Conservation (phyloP, 805 yeast species). For the Yarrowia sp. region DNA sequence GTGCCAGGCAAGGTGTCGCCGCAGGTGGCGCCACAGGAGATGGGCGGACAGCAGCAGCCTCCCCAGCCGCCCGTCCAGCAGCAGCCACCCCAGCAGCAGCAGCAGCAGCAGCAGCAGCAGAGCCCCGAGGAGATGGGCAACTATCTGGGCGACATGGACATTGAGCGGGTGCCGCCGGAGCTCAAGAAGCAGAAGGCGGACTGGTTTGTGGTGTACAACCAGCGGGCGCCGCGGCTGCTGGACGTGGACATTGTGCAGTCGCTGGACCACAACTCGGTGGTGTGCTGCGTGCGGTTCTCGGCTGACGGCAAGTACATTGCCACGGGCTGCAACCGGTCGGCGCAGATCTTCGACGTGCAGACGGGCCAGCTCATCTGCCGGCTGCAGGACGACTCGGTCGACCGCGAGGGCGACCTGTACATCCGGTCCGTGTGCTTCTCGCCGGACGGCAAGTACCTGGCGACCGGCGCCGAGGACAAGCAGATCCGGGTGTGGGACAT, state of each 20-base stretch:
- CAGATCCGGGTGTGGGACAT: constrained; percentile 94
- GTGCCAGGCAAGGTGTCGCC: constrained; percentile 24
- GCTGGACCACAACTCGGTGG: constrained; percentile 89
- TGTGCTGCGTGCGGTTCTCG: constrained; percentile 92
- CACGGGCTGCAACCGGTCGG: constrained; percentile 94
- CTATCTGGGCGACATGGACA: constrained; percentile 62
- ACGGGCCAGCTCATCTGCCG: constrained; percentile 87
- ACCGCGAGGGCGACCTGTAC: constrained; percentile 77
- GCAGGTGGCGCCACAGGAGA: constrained; percentile 19
- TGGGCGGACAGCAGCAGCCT: constrained; percentile 33
- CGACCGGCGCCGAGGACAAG: constrained; percentile 82
- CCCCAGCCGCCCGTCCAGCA: constrained; percentile 29
- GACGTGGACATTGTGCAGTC: constrained; percentile 89
- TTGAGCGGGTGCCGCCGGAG: constrained; percentile 68
- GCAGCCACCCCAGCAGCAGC: constrained; percentile 30
- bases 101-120: constrained; percentile 34
- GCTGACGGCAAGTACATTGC: constrained; percentile 90
- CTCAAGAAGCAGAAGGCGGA: constrained; percentile 80
- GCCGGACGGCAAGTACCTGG: constrained; percentile 89
- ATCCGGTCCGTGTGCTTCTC: constrained; percentile 95
- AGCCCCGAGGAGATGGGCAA: constrained; percentile 37
- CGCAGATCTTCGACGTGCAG: constrained; percentile 89
- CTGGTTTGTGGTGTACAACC: constrained; percentile 87
- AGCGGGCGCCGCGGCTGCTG: constrained; percentile 68
- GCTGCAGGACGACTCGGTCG: constrained; percentile 75